phyloP scores from a whole-genome alignment of 176 grass and related monocot species.

The Hordeum marinum region DNA sequence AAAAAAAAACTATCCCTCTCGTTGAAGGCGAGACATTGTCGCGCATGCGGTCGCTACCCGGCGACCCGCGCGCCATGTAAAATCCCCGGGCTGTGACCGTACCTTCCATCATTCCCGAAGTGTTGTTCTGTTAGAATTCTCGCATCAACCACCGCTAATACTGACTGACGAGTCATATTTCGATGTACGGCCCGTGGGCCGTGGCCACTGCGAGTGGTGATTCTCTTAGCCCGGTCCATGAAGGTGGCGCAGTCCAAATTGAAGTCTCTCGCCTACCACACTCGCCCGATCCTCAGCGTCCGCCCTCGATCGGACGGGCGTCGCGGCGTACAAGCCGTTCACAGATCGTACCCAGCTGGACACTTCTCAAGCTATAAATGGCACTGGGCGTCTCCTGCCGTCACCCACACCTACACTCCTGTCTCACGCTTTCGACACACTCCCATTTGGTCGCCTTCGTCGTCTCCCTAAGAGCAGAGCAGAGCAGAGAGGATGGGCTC shows the following conservation, averaged over 20 bases:
- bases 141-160: too few species aligned
- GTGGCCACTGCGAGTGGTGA: neutral
- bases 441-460: neutral
- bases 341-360: neutral
- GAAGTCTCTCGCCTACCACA: neutral
- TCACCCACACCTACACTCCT: neutral
- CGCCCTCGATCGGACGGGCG: neutral
- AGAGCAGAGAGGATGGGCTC: conserved; percentile 25
- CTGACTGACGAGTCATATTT: neutral
- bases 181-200: neutral
- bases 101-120: too few species aligned
- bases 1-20: too few species aligned
- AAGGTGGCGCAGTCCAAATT: conserved; percentile 28
- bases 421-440: neutral
- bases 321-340: neutral
- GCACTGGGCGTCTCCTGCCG: neutral
- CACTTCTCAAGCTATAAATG: conserved; percentile 20
- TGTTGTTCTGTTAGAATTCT: too few species aligned
- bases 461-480: neutral
- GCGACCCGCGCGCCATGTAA: too few species aligned
- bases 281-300: neutral
- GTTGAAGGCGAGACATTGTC: too few species aligned
- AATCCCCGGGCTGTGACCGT: too few species aligned
- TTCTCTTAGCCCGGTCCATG: neutral
- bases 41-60: too few species aligned